Base-by-base conservation (phyloP, 345 rosid species). In the Cardamine chenopodiifolia region DNA sequence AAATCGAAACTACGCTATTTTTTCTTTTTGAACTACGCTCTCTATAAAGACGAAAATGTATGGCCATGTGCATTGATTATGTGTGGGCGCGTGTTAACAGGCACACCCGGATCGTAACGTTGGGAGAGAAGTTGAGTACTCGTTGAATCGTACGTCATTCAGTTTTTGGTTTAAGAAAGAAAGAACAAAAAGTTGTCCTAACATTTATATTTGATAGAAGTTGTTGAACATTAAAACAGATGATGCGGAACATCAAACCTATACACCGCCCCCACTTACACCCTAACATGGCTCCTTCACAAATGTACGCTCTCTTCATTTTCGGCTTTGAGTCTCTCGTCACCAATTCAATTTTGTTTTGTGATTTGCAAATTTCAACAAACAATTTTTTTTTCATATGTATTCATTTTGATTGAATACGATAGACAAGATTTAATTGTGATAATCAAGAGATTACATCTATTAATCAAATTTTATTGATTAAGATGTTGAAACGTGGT, bases 221-320 rank as follows among this genome's bases (percentile, higher is more conserved):
- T 47, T 45, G 54, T 55, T 35, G 71, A 63, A 48, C 20, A 10
- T 56, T 3, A 63, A 63, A 48, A 37, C 59, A 70, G 53, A 45
- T 45, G 26, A 37, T 70, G 67, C 19, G 71, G 57, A 56, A 62
- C 37, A 32, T 7, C 37, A 32, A 32, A 32, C 34, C 53, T 34
- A 63, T 34, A 63, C 59, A 70, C 71, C 71, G 76, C 48, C 67
- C 76, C 76, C 76, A 77, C 67, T 77, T 34, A 56, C 54, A 70
- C 20, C 71, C 48, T 18, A 62, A 47, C 14, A 76, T 76, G 80
- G 56, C 80, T 56, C 66, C 76, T 70, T 76, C 66, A 7, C 11
- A 10, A 26, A 42, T 55, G 37, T 70, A 70, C 6, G 40, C 55
- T 70, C 52, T 76, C 45, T 70, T 47, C n/a, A 23, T 22, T 68